Evolutionary conservation across 495 filamentous ascomycete species (phyloP).

Genomic region (Aspergillus campestris): DNA sequence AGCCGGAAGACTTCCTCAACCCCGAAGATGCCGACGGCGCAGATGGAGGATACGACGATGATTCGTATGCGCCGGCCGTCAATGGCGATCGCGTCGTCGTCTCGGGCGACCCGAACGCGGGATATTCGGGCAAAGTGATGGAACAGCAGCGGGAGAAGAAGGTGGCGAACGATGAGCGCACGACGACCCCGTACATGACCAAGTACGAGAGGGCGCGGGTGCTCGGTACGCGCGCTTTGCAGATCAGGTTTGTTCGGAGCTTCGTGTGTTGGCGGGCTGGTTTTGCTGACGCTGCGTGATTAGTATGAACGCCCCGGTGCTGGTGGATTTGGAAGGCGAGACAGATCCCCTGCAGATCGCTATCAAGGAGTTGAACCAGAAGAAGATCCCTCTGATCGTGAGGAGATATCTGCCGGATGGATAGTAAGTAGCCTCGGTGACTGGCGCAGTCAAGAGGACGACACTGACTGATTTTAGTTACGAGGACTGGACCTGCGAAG

Average conservation of each 20-base stretch:
- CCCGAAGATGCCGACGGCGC: conserved; percentile 33
- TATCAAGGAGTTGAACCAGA: conserved; percentile 91
- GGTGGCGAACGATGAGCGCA: conserved; percentile 78
- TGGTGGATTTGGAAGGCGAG: conserved; percentile 94
- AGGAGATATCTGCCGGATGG: conserved; percentile 93
- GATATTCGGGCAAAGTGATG: conserved; percentile 43
- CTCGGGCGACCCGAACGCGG: conserved; percentile 66
- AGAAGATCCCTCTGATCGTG: conserved; percentile 95
- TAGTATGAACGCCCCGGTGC: conserved; percentile 95
- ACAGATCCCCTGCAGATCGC: conserved; percentile 97
- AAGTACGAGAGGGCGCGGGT: conserved; percentile 96
- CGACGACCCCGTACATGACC: conserved; percentile 97
- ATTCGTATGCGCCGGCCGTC: conserved; percentile 37
- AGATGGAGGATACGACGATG: conserved; percentile 41
- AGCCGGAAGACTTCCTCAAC: conserved; percentile 47
- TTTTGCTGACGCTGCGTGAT: conserved; percentile 8
- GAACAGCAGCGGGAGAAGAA: conserved; percentile 75
- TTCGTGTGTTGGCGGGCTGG: background rate
- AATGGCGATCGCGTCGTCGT: conserved; percentile 56
- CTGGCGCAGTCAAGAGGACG: conserved; percentile 3
- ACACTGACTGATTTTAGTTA: conserved; percentile 51
- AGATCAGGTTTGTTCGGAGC: conserved; percentile 69
- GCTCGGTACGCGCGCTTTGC: conserved; percentile 82
- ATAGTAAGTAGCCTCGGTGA: conserved; percentile 56
- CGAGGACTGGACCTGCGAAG: conserved; percentile 98